Percentiles rank a stretch among this genome's conserved stretches.
phyloP scores from a whole-genome alignment of 768 basidiomycete genomes.

The Tulasnella sp. region DNA sequence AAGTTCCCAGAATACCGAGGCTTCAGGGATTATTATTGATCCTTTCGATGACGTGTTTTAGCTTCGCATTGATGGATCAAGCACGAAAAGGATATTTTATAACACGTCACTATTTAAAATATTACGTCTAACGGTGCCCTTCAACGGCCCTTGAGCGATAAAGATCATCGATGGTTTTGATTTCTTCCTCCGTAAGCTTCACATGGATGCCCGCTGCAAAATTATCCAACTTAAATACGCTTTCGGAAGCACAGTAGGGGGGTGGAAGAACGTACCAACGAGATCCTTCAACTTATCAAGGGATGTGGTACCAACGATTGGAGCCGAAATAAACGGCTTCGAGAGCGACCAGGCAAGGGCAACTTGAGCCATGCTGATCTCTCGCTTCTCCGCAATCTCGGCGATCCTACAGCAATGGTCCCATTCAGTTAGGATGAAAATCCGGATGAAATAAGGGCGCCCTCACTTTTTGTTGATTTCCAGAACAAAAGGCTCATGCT shows the following conservation, averaged over 20 bases:
- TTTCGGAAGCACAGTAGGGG: too few species aligned
- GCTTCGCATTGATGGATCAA: not conserved
- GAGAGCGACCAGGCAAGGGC: conserved; percentile 26
- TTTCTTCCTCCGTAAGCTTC: conserved; percentile 32
- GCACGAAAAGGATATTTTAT: not conserved
- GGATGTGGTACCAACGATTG: conserved; percentile 15
- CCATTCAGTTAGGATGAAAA: not conserved
- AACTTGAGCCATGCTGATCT: conserved; percentile 31
- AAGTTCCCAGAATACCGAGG: too few species aligned
- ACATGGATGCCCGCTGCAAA: conserved; percentile 4
- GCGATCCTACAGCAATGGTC: conserved; percentile 22
- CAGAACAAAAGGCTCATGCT: not conserved
- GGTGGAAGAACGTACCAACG: conserved; percentile 34
- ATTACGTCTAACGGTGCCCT: conserved; percentile 21
- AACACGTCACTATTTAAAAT: not conserved
- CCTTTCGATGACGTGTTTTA: too few species aligned
- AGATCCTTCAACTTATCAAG: conserved; percentile 34
- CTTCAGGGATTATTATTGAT: too few species aligned
- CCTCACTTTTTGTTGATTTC: conserved; percentile 7
- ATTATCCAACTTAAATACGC: not conserved
- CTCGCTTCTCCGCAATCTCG: conserved; percentile 28
- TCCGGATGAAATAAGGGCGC: too few species aligned
- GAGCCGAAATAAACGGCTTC: conserved; percentile 13
- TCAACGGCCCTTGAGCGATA: conserved; percentile 29
- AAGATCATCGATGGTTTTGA: conserved; percentile 29